Base-by-base conservation (phyloP, 495 filamentous ascomycete species). In the Penicillium waksmanii region DNA sequence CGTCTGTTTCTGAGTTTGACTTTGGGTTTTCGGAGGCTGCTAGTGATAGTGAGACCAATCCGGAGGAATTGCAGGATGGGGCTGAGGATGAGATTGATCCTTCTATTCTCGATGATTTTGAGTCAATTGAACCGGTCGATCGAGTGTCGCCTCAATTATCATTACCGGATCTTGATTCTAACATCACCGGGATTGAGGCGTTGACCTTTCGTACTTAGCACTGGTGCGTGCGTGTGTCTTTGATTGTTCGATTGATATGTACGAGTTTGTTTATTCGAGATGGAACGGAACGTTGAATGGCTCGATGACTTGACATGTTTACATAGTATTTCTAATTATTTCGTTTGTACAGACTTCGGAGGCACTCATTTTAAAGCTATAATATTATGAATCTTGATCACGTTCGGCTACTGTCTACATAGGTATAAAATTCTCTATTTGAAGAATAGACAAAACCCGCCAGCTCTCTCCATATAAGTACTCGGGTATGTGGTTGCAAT, bases 1-100 rank as follows among this genome's bases (percentile, higher is more conserved):
- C 57, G 17, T 66, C 67, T 4, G 60, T 63, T 34, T 70, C 67
- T 3, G 66, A 66, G 2, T 68, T 68, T 42, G 63, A 71, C 55
- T 71, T 71, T 51, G 68, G 66, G 9, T 66, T 71, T 38, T 53
- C 53, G 10, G 61, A 61, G 44, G 52, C 13, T 15, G 49, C 13
- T 3, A 66, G 66, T 66, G 66, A 61, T 44, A 66, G 63, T 44
- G 63, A 66, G 21, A 58, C 53, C 3, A 46, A 44, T 54, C 19
- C 42, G n/a, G 50, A 60, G 1, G 50, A 62, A 55, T 48, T 47
- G 19, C 18, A 36, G 33, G 42, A 60, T 19, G 48, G 46, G 11
- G 44, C 51, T 44, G 25, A 49, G n/a, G n/a, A 52, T 43, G 43
- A 58, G 19, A 18, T 56, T 34, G 44, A 60, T 36, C 10, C 46